phyloP scores from a whole-genome alignment of 768 basidiomycete species.

The Lentinula aciculospora region DNA sequence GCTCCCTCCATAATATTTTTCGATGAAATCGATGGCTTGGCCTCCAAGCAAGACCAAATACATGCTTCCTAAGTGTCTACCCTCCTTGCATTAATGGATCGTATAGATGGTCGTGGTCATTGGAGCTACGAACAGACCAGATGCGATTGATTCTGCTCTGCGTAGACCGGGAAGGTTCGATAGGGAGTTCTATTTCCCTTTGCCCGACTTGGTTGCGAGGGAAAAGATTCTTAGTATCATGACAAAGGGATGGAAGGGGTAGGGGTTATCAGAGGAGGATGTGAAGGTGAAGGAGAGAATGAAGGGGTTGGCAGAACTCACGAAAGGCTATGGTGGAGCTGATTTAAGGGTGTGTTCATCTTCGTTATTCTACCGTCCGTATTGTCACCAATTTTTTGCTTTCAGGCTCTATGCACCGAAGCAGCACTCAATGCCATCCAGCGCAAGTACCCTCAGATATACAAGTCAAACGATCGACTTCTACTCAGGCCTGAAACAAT shows the following conservation, averaged over 20 bases:
- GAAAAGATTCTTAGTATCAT: conserved; percentile 88
- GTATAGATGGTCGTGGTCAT: conserved; percentile 99
- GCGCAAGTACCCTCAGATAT: conserved; percentile 94
- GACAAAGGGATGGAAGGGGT: conserved; percentile 86
- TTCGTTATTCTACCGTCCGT: conserved; percentile 5
- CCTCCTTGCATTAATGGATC: conserved; percentile 95
- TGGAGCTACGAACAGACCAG: conserved; percentile 95
- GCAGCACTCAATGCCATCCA: conserved; percentile 96
- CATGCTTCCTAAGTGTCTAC: conserved; percentile 98
- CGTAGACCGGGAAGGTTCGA: conserved; percentile 94
- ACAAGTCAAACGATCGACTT: conserved; percentile 83
- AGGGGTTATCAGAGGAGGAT: conserved; percentile 31
- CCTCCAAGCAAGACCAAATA: conserved; percentile 98
- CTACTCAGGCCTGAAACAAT: conserved; percentile 84
- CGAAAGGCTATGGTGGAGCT: conserved; percentile 90
- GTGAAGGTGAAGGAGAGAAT: conserved; percentile 17
- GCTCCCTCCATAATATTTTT: conserved; percentile 99
- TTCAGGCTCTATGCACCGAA: conserved; percentile 90
- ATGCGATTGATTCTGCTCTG: conserved; percentile 95
- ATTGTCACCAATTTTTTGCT: background rate
- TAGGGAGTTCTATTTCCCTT: conserved; percentile 94
- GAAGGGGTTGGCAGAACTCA: conserved; percentile 72
- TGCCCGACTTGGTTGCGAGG: conserved; percentile 80
- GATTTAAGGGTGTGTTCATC: conserved; percentile 85
- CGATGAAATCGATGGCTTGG: conserved; percentile 98